Evolutionary conservation across 371 early-diverging fungal species (phyloP), one percentile per base, ranked within the genome.

Genomic region (Choanephora cucurbitarum): DNA sequence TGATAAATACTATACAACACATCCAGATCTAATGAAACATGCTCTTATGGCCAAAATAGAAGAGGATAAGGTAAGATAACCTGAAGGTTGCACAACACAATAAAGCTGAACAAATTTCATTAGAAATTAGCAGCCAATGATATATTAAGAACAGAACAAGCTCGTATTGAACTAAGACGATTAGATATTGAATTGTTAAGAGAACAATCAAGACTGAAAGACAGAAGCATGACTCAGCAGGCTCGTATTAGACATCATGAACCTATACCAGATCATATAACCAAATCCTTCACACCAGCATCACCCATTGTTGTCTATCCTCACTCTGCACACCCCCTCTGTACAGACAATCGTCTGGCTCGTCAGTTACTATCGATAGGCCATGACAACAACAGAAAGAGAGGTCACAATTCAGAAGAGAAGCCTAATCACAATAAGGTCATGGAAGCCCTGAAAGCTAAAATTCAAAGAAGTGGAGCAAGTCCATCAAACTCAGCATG

Each of bases 381-480:
- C 5, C 58, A 52, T 52, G 56, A 18, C 63, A 42, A 49, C 54
- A 54, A 22, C 59, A 34, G 52, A 44, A 64, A 64, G 46, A 21
- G 64, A 34, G 49, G 23, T 11, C 53, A 54, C n/a, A 44, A 43
- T n/a, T 64, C 46, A 21, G 9, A n/a, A 11, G 62, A 58, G 5
- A 59, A 66, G 8, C 54, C 50, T 10, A 57, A 64, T 4, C 77
- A 73, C 21, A 58, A 70, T 42, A 64, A 71, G 44, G 77, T 77
- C 0, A 77, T 77, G 77, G 77, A 77, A 52, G 77, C 73, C 19
- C 52, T 77, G 23, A 77, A 77, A 46, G 77, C 77, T 4, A 77
- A 77, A 44, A 69, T 77, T 3, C 69, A 73, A 59, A 58, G 73
- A 50, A 66, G 72, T 0, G 62, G 22, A 23, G 52, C 62, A 18